Evolutionary conservation across 345 rosid genomes (phyloP), one percentile per base, ranked within the genome.

Genomic region (Linum usitatissimum): DNA sequence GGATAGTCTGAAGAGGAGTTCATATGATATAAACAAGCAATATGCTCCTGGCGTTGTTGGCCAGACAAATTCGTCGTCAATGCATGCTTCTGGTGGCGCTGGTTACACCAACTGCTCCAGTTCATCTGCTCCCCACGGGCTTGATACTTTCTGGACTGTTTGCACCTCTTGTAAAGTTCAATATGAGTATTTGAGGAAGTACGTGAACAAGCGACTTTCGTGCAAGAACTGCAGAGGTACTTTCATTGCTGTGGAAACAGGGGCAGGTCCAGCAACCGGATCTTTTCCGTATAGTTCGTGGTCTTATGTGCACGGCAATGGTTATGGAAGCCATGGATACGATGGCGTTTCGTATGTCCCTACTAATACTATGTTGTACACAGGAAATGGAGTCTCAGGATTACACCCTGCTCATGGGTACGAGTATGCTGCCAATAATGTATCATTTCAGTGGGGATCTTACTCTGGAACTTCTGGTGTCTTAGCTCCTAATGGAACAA

Each of bases 161-260:
- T 93, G 99, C 73, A 90, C 99, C 6, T 86, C 96, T 66, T 93
- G 97, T 80, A 93, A 87, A 76, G 95, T 93, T 74, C 99, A 93
- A 80, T 93, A 93, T 42, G 97, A 93, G 79, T 93, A 93, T 72
- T 81, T 93, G 14, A 79, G 97, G 61, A 93, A 93, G 88, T 93
- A 93, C 62, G 92, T 90, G 73, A 93, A 93, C 57, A 89, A 89
- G 83, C 80, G 85, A 72, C 96, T 93, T 73, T 93, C 99, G 6
- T 93, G 99, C 74, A 93, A 93, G 87, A 93, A 93, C 76, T 93
- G 99, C 38, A 94, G 99, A 3, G 99, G 96, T 61, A 85, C 92
- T 18, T 93, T 90, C 58, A 71, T 87, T 60, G 97, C 95, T 31
- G 86, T 79, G 34, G 97, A 90, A 65, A 87, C 97, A 18, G 94